These are phyloP conservation scores for Durusdinium trenchii DNA, from an alignment of 73 alveolate genomes.

Conservation along the genomic window DNA sequence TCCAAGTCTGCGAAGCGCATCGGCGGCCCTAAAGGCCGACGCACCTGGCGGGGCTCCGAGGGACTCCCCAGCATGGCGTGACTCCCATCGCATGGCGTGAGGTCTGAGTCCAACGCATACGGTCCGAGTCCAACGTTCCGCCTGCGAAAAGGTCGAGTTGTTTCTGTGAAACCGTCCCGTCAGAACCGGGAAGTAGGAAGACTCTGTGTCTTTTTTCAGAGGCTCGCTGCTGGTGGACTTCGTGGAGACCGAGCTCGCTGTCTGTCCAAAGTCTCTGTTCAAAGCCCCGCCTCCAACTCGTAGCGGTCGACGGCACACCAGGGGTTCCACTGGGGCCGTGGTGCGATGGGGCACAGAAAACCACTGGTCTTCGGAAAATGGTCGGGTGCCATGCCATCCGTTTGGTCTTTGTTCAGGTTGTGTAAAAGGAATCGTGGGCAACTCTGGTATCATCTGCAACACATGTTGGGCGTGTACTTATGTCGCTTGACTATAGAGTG, in stretches of 20 bases:
- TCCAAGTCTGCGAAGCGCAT: constrained; percentile 91
- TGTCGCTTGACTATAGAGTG: background rate
- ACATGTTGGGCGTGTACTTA: background rate
- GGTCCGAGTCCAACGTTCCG: too few relatives aligned
- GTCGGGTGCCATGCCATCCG: background rate
- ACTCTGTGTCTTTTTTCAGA: too few relatives aligned
- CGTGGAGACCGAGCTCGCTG: too few relatives aligned
- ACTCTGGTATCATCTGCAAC: background rate
- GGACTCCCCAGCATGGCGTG: too few relatives aligned
- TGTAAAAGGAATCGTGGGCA: background rate
- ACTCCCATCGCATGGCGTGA: too few relatives aligned
- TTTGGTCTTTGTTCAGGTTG: background rate
- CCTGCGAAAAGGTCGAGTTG: too few relatives aligned
- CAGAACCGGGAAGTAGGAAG: too few relatives aligned
- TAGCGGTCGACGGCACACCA: constrained; percentile 92
- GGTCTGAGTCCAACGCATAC: too few relatives aligned
- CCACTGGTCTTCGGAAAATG: background rate
- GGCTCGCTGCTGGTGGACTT: too few relatives aligned
- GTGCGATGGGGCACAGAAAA: background rate
- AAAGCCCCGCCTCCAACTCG: constrained; percentile 53
- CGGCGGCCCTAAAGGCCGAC: constrained; percentile 75
- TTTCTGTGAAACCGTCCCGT: too few relatives aligned
- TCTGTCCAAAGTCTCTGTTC: background rate
- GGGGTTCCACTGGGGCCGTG: constrained; percentile 70
- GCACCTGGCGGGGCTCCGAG: constrained; percentile 24